A percentile compares a stretch with the other conserved stretches of the same genome.
Conservation (phyloP, 352 stramenopile species). For the Phytophthora pistaciae region DNA sequence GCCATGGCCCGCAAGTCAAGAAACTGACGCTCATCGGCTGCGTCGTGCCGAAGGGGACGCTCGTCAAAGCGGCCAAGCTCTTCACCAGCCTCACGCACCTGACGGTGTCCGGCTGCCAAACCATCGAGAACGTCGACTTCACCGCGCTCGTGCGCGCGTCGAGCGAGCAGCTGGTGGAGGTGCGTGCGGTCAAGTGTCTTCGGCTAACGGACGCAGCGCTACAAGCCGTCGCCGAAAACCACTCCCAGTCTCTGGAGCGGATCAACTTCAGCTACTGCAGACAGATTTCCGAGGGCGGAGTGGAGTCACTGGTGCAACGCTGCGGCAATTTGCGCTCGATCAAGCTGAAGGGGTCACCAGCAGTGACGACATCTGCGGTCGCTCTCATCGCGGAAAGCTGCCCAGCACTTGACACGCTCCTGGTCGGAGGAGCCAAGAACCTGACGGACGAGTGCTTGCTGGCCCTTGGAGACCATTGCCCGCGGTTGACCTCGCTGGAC, state of each 20-base stretch:
- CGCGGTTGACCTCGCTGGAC: conserved; percentile 50
- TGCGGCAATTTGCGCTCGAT: conserved; percentile 46
- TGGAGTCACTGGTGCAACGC: conserved; percentile 38
- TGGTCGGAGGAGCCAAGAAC: conserved; percentile 58
- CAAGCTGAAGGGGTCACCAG: conserved; percentile 65
- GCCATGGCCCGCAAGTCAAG: conserved; percentile 51
- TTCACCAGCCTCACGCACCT: conserved; percentile 54
- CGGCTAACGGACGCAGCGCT: conserved; percentile 57
- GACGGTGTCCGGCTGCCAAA: conserved; percentile 65
- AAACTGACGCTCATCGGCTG: conserved; percentile 59
- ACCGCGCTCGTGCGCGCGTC: conserved; percentile 48
- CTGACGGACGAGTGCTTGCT: conserved; percentile 53
- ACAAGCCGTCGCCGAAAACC: conserved; percentile 23
- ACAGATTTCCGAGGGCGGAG: conserved; percentile 49
- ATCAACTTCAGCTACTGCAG: conserved; percentile 75
- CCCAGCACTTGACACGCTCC: conserved; percentile 41
- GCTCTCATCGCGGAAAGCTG: conserved; percentile 46
- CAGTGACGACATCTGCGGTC: conserved; percentile 55
- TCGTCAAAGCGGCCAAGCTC: conserved; percentile 39
- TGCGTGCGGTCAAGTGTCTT: conserved; percentile 64
- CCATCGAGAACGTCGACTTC: conserved; percentile 56
- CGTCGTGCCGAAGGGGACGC: conserved; percentile 39
- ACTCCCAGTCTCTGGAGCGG: conserved; percentile 46
- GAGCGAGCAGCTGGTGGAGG: conserved; percentile 41
- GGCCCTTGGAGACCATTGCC: conserved; percentile 52